These are phyloP conservation scores for Aspergillus floridensis DNA, from an alignment of 2,329 filamentous ascomycete species.

Conservation along the genomic window DNA sequence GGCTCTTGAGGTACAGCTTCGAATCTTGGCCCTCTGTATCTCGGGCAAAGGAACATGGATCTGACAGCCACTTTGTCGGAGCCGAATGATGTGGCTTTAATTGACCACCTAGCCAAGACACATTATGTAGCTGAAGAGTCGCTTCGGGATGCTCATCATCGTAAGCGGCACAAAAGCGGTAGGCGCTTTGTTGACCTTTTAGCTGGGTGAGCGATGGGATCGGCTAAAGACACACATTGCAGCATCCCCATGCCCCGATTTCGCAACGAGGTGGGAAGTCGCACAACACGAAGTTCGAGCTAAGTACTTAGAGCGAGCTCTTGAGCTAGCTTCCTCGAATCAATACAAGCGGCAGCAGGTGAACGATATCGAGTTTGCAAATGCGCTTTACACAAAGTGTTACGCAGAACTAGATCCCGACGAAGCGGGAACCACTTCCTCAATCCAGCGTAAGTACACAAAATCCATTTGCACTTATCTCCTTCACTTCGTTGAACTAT, in stretches of 20 bases:
- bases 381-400: background rate
- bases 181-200: background rate
- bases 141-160: background rate
- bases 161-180: background rate
- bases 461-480: background rate
- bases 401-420: background rate
- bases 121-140: slow-evolving; percentile 6
- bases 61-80: background rate
- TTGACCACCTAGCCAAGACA: background rate
- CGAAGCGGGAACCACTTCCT: background rate
- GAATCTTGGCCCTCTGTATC: background rate
- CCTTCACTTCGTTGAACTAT: too few species aligned
- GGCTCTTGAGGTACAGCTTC: background rate
- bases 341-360: background rate
- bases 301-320: background rate
- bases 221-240: background rate
- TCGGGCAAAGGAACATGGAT: background rate
- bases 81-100: background rate
- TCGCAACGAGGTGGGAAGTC: background rate
- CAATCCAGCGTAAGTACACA: background rate
- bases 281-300: background rate
- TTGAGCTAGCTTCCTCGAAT: background rate
- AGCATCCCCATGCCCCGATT: background rate
- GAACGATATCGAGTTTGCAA: background rate
- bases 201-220: background rate